These are phyloP conservation scores for Spathaspora sp. DNA, from an alignment of 805 yeast species.

Conservation along the genomic window DNA sequence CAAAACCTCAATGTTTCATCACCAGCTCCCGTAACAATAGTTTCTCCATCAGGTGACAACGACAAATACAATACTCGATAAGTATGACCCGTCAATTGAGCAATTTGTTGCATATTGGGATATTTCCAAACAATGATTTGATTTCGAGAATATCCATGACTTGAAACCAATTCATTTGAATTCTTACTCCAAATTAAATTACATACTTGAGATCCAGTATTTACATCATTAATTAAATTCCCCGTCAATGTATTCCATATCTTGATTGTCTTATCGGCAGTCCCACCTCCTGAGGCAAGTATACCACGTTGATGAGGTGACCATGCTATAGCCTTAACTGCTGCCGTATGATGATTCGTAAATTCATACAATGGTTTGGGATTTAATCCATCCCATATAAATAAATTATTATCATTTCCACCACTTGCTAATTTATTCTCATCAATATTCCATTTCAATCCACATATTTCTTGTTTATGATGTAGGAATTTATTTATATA, in stretches of 20 bases:
- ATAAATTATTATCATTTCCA: conserved; percentile 85
- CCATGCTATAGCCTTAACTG: conserved; percentile 97
- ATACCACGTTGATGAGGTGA: conserved; percentile 95
- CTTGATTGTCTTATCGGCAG: conserved; percentile 85
- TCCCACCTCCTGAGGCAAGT: conserved; percentile 95
- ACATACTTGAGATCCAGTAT: conserved; percentile 96
- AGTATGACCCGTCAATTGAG: conserved; percentile 91
- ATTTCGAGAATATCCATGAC: conserved; percentile 91
- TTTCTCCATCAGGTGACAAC: conserved; percentile 92
- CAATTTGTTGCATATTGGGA: conserved; percentile 88
- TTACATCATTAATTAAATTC: conserved; percentile 67
- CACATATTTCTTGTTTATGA: conserved; percentile 95
- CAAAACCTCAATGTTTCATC: conserved; percentile 95
- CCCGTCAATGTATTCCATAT: conserved; percentile 92
- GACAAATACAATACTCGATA: conserved; percentile 86
- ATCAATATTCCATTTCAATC: conserved; percentile 88
- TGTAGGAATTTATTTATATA: conserved; percentile 65
- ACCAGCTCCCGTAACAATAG: conserved; percentile 97
- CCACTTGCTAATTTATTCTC: conserved; percentile 93
- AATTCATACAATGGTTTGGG: conserved; percentile 68
- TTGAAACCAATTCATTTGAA: conserved; percentile 87
- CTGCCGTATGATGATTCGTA: conserved; percentile 77
- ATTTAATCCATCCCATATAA: conserved; percentile 82
- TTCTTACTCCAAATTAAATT: conserved; percentile 90
- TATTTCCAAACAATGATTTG: conserved; percentile 94